Base-by-base conservation (phyloP, 2,329 filamentous ascomycete species). In the Fusarium pseudocircinatum region DNA sequence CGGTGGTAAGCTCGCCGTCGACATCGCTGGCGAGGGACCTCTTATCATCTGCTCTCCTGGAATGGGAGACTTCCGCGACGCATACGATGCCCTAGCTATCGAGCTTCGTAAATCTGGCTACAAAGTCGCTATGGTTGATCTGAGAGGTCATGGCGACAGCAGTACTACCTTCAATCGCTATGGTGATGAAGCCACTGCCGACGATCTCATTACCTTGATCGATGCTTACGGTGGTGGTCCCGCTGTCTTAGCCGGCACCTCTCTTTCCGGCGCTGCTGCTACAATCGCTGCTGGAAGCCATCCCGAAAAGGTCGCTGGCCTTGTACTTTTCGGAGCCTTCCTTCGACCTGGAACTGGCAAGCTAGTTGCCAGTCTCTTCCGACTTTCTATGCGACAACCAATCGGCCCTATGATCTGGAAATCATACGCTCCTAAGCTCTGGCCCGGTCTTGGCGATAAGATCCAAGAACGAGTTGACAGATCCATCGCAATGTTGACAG, bases 1-100 rank as follows among this genome's bases (percentile, higher is more conserved):
- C 8, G 66, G 67, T 1, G 70, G 70, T 39, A 73, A 67, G 2
- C 70, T 73, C 20, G 70, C 70, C 11, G 53, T 73, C 1, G 66
- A 73, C 2, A 47, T 73, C 6, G 56, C 63, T 1, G 70, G 70
- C 6, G 53, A 67, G 7, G 70, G 70, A 1, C 70, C 70, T 16
- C 70, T 73, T 1, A 32, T 73, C 36, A 67, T 73, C 49, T 73
- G 70, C 22, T 73, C 70, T 3, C 70, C 70, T 2, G 70, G 39
- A 0, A 59, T 73, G 70, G 70, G 70, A n/a, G 70, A 73, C 4
- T 71, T 73, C 2, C 66, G 70, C 28, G 70, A 73, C 24, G 66
- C 58, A 40, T 73, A 70, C 18, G 47, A 42, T 0, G 61, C 70
- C 15, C 14, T 73, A 1, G 70, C 70, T 8, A 52, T 12, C 0